Percentiles rank a stretch among this genome's conserved stretches.
phyloP scores from a whole-genome alignment of 352 stramenopile genomes.

The Pythium dissimile region DNA sequence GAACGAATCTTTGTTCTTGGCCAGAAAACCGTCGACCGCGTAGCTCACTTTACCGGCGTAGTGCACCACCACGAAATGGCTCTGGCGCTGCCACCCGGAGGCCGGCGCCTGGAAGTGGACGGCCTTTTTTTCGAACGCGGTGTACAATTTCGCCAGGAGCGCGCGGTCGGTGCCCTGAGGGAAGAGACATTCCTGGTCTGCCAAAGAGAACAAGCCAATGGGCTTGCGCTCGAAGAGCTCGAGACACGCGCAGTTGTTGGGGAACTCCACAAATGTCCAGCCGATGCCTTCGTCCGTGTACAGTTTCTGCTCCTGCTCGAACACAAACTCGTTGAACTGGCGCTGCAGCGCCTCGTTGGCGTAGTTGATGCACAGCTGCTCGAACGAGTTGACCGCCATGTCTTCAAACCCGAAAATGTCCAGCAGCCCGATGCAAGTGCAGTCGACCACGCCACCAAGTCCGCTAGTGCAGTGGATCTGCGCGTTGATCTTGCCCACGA shows the following conservation, averaged over 20 bases:
- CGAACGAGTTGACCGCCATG: constrained; percentile 83
- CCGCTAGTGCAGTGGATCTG: constrained; percentile 62
- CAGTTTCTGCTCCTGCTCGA: constrained; percentile 86
- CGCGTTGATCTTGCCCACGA: constrained; percentile 90
- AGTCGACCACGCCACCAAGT: not conserved
- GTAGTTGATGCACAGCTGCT: constrained; percentile 92
- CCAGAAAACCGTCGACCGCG: constrained; percentile 72
- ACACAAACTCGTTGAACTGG: constrained; percentile 91
- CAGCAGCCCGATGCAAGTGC: constrained; percentile 76
- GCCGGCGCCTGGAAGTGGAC: constrained; percentile 47
- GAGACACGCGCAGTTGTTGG: constrained; percentile 74
- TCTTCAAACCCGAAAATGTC: constrained; percentile 91
- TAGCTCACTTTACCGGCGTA: constrained; percentile 86
- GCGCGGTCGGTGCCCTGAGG: constrained; percentile 68
- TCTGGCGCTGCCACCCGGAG: constrained; percentile 43
- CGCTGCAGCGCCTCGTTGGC: constrained; percentile 86
- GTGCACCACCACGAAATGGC: constrained; percentile 82
- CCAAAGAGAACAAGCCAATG: constrained; percentile 79
- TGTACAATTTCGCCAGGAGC: constrained; percentile 74
- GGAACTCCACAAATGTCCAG: constrained; percentile 75
- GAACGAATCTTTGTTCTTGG: constrained; percentile 91
- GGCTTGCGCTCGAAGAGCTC: constrained; percentile 77
- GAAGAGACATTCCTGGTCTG: constrained; percentile 82
- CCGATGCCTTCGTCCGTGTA: constrained; percentile 75
- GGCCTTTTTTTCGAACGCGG: constrained; percentile 64